Evolutionary conservation across 2,329 filamentous ascomycete species (phyloP).

Genomic region (Metarhizium brunneum): DNA sequence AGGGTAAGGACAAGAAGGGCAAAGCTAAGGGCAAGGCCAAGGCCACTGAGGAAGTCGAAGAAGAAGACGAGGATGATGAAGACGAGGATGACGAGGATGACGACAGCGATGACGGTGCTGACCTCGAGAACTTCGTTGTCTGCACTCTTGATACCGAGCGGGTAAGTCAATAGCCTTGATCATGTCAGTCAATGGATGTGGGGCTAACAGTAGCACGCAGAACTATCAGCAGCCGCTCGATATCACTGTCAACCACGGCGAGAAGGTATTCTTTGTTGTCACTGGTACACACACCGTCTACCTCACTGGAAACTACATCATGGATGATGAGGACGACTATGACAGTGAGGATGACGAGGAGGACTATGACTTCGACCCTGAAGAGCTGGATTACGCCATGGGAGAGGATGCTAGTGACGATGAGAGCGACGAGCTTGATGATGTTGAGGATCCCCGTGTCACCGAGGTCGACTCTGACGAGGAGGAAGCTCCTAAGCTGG

Average conservation of each 20-base stretch:
- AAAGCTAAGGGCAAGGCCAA: constrained; percentile 44
- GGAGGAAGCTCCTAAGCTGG: constrained; percentile 58
- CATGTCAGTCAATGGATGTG: neutral
- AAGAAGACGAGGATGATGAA: constrained; percentile 52
- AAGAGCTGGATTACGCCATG: constrained; percentile 66
- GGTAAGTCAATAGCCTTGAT: constrained; percentile 43
- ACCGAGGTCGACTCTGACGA: constrained; percentile 76
- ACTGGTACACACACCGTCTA: constrained; percentile 83
- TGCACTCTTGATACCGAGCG: constrained; percentile 92
- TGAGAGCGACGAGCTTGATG: constrained; percentile 69
- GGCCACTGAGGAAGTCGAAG: constrained; percentile 45
- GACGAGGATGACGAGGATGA: constrained; percentile 46
- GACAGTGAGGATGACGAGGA: constrained; percentile 50
- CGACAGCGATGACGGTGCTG: constrained; percentile 51
- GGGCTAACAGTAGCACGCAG: constrained; percentile 38
- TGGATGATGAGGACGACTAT: constrained; percentile 57
- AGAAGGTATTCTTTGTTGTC: constrained; percentile 88
- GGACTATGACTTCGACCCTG: constrained; percentile 74
- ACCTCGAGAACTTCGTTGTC: constrained; percentile 83
- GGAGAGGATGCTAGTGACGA: constrained; percentile 64
- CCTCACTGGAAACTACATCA: constrained; percentile 93
- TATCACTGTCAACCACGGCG: constrained; percentile 80
- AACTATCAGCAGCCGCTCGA: constrained; percentile 92
- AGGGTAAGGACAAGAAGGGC: constrained; percentile 50
- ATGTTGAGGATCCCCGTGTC: constrained; percentile 69